Evolutionary conservation across 2,329 filamentous ascomycete species (phyloP), one percentile per base, ranked within the genome.

Genomic region (Alternaria triticimaculans): DNA sequence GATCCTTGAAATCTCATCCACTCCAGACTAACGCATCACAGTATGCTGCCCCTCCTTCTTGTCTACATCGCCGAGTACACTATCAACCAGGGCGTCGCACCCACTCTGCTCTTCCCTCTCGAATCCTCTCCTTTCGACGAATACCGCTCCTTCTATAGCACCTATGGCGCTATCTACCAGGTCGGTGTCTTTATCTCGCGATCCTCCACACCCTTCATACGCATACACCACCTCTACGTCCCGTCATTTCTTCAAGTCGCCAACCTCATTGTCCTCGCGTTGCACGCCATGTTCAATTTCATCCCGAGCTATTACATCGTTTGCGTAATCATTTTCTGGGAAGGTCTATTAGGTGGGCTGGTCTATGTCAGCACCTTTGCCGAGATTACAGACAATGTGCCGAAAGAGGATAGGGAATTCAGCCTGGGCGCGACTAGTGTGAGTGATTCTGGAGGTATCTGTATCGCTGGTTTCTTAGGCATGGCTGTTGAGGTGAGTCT

Each of bases 11-110:
- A 53, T 30, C 12, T 20, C 11, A 7, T 9, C 14, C 8, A n/a
- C 12, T 5, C 14, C 6, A 15, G 3, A 9, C 65, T 74, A 61
- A 74, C 56, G 7, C 11, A 6, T 9, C 25, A 18, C 58, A 87
- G 86, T 79, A 98, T 99, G 94, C 85, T 97, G 4, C 96, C 96
- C 0, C 86, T 99, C 14, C 85, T 98, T 33, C 83, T 98, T 15
- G 96, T 99, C 28, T 99, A 97, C 78, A 87, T 98, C 37, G 93
- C 94, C 60, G 96, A 99, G 83, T 99, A 99, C 79, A 96, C 92
- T 59, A 97, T 98, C 80, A 98, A 98, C 82, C 94, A 97, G 82
- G 95, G 94, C 37, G 93, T 98, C 1, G 86, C 93, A 0, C 95
- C 96, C 1, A 97, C 94, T 0, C 84, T 98, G 0, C 87, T 99